Conservation (phyloP, 2,329 filamentous ascomycete genomes). For the Trichophyton verrucosum region DNA sequence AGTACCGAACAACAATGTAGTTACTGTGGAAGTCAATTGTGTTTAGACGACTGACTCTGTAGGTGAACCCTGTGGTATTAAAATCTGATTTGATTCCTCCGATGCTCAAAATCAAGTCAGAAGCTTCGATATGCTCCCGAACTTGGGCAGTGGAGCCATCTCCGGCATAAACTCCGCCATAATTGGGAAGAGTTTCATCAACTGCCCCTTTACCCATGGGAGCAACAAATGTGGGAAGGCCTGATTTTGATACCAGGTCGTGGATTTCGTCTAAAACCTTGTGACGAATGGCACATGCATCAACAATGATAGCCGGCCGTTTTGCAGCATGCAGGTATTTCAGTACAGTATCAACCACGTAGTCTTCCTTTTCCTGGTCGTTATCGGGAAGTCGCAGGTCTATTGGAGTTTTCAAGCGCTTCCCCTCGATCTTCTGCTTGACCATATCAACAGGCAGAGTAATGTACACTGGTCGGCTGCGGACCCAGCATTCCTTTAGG, state of each 20-base stretch:
- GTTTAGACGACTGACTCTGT: conserved; percentile 61
- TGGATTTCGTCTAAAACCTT: conserved; percentile 59
- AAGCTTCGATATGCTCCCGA: conserved; percentile 27
- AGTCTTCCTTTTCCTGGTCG: conserved; percentile 56
- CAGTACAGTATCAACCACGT: conserved; percentile 63
- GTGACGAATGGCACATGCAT: conserved; percentile 68
- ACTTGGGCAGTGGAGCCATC: conserved; percentile 48
- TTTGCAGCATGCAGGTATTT: conserved; percentile 58
- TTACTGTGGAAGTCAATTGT: conserved; percentile 73
- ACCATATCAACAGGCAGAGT: conserved; percentile 42
- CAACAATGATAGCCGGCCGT: conserved; percentile 62
- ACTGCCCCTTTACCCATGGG: conserved; percentile 79
- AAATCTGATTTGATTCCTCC: conserved; percentile 34
- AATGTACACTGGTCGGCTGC: conserved; percentile 45
- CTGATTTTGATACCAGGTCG: conserved; percentile 56
- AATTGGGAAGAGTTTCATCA: conserved; percentile 58
- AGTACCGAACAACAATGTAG: conserved; percentile 60
- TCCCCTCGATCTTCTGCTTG: conserved; percentile 58
- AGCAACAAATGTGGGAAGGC: conserved; percentile 66
- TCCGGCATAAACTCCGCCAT: conserved; percentile 74
- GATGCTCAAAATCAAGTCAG: conserved; percentile 31
- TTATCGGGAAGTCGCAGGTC: conserved; percentile 53
- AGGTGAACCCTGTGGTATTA: conserved; percentile 59
- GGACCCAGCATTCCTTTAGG: conserved; percentile 39
- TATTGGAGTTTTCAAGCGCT: conserved; percentile 53